Percentiles rank a stretch among this genome's conserved stretches.
Conservation (phyloP, 2,329 filamentous ascomycete species). For the Calonectria multiphialidica region DNA sequence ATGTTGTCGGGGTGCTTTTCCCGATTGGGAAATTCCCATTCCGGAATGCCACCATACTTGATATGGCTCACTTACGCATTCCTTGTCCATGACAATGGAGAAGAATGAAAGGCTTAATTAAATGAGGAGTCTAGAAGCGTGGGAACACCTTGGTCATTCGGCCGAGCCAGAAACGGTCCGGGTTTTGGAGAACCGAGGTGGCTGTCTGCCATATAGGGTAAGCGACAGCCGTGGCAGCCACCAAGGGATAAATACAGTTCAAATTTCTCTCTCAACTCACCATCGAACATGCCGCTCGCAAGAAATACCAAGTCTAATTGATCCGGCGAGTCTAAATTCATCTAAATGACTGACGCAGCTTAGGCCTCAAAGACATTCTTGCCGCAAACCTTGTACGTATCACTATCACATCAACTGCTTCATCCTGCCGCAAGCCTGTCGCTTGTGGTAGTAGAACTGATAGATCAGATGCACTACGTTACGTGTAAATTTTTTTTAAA, state of each 20-base stretch:
- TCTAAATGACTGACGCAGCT: no score
- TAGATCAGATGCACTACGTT: no score
- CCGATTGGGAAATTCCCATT: background rate
- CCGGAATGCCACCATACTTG: background rate
- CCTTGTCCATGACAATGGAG: background rate
- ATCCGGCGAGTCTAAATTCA: no score
- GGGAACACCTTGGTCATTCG: background rate
- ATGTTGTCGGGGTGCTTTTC: background rate
- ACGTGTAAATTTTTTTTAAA: no score
- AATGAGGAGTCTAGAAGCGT: background rate
- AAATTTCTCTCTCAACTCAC: no score
- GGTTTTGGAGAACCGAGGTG: background rate
- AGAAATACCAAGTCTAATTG: no score
- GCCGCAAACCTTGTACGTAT: no score
- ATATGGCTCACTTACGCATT: background rate
- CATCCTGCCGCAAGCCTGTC: no score
- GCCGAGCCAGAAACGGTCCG: background rate
- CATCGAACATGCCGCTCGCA: no score
- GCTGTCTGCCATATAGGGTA: background rate
- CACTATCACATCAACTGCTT: no score
- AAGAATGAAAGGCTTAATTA: background rate
- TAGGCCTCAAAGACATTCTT: no score
- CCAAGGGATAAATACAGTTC: background rate
- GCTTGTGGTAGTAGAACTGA: no score
- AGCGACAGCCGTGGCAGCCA: background rate